Base-by-base conservation (phyloP, 1,284 basidiomycete species). In the Erythrobasidium hasegawianum region DNA sequence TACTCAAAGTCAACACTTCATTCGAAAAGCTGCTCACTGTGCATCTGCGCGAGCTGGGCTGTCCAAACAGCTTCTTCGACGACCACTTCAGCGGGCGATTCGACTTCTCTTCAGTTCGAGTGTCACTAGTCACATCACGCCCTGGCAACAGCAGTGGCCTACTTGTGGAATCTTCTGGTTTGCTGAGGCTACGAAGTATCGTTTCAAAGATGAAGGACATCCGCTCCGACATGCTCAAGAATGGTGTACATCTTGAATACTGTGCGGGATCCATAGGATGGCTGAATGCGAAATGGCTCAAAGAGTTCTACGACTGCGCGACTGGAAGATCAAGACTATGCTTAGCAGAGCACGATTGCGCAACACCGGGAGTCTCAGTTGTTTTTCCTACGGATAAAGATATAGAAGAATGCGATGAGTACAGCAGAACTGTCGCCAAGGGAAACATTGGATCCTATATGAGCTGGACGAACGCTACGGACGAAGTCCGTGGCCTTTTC, bases 331-430 rank as follows among this genome's bases (percentile, higher is more conserved):
- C 43, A 16, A n/a, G 47, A 1, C 20, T 67, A 1, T 18, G 1
- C n/a, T 18, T 62, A n/a, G 27, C 29, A n/a, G 43, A 52, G 39
- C 24, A 61, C 22, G 16, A 45, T 40, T 20, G 40, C 24, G 13
- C 29, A 14, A 39, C 56, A 9, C 59, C 64, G 50, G 22, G 38
- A n/a, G 57, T 64, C 62, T 49, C 39, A 24, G 47, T 68, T 49
- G 59, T 70, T 14, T 70, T 56, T 10, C 64, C 69, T 13, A 50
- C 69, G 20, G 61, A 59, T 40, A n/a, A 40, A 13, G 61, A 55
- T 38, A 67, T 70, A 22, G 39, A 58, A 1, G 38, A 27, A 5
- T 67, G 62, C 38, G 26, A 24, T 8, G 64, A 68, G 5, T 40
- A 58, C 45, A 67, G 60, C 8, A 49, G 49, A 7, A 24, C 20